Evolutionary conservation across 495 filamentous ascomycete species (phyloP).

Genomic region (Hypoxylon perforatum): DNA sequence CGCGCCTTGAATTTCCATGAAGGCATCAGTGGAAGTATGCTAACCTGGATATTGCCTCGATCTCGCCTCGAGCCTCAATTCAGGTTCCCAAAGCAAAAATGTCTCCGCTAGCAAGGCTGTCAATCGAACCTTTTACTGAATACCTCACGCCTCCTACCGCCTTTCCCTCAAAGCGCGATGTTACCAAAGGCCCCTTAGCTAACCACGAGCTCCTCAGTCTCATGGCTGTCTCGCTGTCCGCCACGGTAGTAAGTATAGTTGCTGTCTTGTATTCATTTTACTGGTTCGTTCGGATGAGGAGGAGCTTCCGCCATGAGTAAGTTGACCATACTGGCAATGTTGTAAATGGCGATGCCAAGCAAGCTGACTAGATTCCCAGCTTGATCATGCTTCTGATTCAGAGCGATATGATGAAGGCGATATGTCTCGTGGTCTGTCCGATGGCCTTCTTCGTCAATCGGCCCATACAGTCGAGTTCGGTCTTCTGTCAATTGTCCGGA

Average conservation of each 20-base stretch:
- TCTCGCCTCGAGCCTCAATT: conserved; percentile 17
- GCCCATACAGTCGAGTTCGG: conserved; percentile 58
- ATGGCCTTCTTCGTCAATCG: conserved; percentile 61
- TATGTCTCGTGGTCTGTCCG: conserved; percentile 73
- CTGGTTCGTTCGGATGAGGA: conserved; percentile 80
- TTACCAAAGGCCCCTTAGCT: background rate
- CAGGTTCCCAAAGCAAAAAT: conserved; percentile 26
- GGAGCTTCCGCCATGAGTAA: conserved; percentile 79
- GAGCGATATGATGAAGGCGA: conserved; percentile 74
- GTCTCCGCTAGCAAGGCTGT: conserved; percentile 28
- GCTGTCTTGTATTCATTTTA: conserved; percentile 66
- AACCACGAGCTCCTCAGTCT: conserved; percentile 34
- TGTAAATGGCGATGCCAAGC: background rate
- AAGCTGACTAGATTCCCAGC: conserved; percentile 53
- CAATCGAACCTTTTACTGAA: conserved; percentile 6
- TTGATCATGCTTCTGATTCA: conserved; percentile 77
- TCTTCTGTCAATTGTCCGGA: conserved; percentile 74
- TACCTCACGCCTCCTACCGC: conserved; percentile 1
- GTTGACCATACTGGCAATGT: conserved; percentile 29
- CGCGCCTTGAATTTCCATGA: conserved; percentile 8
- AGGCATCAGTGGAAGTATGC: conserved; percentile 24
- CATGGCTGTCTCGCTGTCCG: conserved; percentile 41
- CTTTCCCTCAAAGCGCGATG: conserved; percentile 16
- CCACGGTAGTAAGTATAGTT: conserved; percentile 63
- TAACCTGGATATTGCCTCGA: conserved; percentile 16